A percentile compares a stretch with the other conserved stretches of the same genome.
These are phyloP conservation scores for Eutrema japonicum DNA, from an alignment of 345 rosid species.

Conservation along the genomic window DNA sequence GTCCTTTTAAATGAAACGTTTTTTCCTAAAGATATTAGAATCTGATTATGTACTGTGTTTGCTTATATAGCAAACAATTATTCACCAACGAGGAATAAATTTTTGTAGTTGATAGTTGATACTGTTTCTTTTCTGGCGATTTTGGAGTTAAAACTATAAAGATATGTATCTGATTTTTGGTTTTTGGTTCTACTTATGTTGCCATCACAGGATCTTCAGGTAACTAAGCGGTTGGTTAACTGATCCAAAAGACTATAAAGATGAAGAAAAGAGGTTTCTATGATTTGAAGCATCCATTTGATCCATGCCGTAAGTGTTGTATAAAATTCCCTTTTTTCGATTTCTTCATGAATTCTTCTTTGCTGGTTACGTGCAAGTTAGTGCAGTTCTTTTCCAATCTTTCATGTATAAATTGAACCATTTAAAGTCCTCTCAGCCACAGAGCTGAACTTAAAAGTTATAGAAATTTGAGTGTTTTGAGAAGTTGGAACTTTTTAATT, in stretches of 20 bases:
- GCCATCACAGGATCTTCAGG: slow-evolving; percentile 17
- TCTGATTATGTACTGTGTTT: no score
- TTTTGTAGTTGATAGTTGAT: neutral
- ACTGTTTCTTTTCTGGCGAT: slow-evolving; percentile 1
- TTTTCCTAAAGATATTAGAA: no score
- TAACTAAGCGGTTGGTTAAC: slow-evolving; percentile 5
- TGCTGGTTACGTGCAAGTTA: neutral
- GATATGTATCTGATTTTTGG: slow-evolving; percentile 22
- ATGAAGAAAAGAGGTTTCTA: slow-evolving; percentile 59
- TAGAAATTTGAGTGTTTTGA: neutral
- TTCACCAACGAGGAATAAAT: neutral
- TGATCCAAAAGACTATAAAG: slow-evolving; percentile 4
- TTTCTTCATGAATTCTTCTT: neutral
- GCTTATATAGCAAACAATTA: neutral
- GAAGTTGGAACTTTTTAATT: neutral
- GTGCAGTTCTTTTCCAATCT: neutral
- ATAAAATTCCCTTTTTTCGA: neutral
- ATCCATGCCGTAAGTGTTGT: slow-evolving; percentile 56
- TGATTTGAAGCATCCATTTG: slow-evolving; percentile 60
- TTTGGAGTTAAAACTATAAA: slow-evolving; percentile 1
- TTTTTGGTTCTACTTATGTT: slow-evolving; percentile 23
- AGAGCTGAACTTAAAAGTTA: neutral
- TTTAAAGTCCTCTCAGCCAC: neutral
- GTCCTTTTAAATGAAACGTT: neutral
- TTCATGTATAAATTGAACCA: neutral